Conservation (phyloP, 352 stramenopile species). For the Globisporangium megalacanthum region DNA sequence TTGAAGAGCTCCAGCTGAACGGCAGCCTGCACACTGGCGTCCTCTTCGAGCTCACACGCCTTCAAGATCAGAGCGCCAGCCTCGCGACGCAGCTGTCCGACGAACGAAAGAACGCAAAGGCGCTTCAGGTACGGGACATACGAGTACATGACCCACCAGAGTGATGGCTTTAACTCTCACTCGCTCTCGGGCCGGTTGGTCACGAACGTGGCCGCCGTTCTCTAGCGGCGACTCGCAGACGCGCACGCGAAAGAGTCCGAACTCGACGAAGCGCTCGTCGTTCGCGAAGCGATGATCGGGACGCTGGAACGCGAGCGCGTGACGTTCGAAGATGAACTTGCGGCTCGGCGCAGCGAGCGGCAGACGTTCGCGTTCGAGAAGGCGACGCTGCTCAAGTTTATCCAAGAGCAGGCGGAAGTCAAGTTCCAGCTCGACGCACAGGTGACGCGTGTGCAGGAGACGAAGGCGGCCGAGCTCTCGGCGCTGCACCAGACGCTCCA, state of each 20-base stretch:
- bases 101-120: constrained; percentile 37
- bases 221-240: constrained; percentile 19
- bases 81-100: constrained; percentile 59
- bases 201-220: not conserved
- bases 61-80: constrained; percentile 59
- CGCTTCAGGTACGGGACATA: constrained; percentile 11
- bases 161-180: not conserved
- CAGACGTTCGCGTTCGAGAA: constrained; percentile 68
- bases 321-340: constrained; percentile 39
- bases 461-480: constrained; percentile 24
- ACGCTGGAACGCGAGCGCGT: constrained; percentile 53
- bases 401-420: constrained; percentile 64
- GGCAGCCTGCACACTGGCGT: constrained; percentile 68
- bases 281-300: constrained; percentile 44
- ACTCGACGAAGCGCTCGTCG: constrained; percentile 46
- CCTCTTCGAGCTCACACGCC: constrained; percentile 65
- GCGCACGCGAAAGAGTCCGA: constrained; percentile 26
- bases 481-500: constrained; percentile 32
- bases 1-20: constrained; percentile 64
- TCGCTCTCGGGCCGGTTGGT: not conserved
- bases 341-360: constrained; percentile 27
- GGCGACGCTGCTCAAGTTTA: constrained; percentile 63
- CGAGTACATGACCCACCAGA: not conserved
- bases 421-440: constrained; percentile 60
- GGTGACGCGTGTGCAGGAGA: constrained; percentile 45